Percentiles rank a stretch among this genome's conserved stretches.
Conservation (phyloP, 305 asterid species). For the Solanum aculeatissimum region DNA sequence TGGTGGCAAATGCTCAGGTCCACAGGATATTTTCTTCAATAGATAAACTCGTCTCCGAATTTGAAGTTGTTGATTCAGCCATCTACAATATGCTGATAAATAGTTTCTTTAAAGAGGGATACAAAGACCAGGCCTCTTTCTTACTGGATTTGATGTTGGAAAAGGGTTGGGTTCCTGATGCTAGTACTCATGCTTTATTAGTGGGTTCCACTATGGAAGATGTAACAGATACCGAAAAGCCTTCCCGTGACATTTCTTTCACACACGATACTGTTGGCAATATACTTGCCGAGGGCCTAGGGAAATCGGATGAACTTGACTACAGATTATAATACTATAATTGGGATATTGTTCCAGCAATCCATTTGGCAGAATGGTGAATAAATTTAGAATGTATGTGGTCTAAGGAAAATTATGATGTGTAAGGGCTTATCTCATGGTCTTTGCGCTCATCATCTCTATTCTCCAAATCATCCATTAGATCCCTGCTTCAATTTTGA, state of each 20-base stretch:
- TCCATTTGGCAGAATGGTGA: background rate
- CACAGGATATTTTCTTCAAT: constrained; percentile 36
- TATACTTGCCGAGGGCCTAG: constrained; percentile 56
- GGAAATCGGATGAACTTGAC: background rate
- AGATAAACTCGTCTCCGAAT: constrained; percentile 17
- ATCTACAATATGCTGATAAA: constrained; percentile 37
- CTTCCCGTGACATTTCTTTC: constrained; percentile 1
- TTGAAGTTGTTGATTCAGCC: constrained; percentile 33
- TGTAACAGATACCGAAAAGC: constrained; percentile 1
- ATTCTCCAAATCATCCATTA: background rate
- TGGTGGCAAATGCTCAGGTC: constrained; percentile 30
- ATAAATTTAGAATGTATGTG: background rate
- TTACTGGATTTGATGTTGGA: constrained; percentile 65
- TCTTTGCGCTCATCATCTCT: background rate
- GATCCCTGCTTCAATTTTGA: background rate
- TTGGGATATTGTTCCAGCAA: background rate
- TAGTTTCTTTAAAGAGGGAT: constrained; percentile 66
- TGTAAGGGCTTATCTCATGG: background rate
- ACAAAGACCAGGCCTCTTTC: constrained; percentile 33
- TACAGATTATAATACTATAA: background rate
- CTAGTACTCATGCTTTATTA: constrained; percentile 48
- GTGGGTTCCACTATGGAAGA: constrained; percentile 32
- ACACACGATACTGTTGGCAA: constrained; percentile 38
- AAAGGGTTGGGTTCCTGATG: constrained; percentile 76
- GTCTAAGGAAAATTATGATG: background rate